These are phyloP conservation scores for Sorghum bicolor DNA, from an alignment of 176 grass and related monocot species.

Conservation along the genomic window Sorghum_bicolor_NCBIv3 NC_012879.2:58954501-58955000, in stretches of 20 bases:
- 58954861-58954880: slow-evolving; percentile 77
- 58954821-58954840: slow-evolving; percentile 76
- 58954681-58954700: neutral
- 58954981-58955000: slow-evolving; percentile 91
- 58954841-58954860: slow-evolving; percentile 76
- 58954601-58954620: neutral
- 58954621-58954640: neutral
- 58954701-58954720: neutral
- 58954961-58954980: slow-evolving; percentile 95
- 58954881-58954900: slow-evolving; percentile 89
- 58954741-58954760: neutral
- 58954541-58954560: neutral
- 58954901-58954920: slow-evolving; percentile 87
- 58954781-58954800: slow-evolving; percentile 41
- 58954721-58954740: slow-evolving; percentile 20
- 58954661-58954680: neutral
- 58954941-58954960: slow-evolving; percentile 96
- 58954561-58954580: neutral
- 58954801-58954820: slow-evolving; percentile 88
- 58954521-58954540: neutral
- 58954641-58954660: neutral
- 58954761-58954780: slow-evolving; percentile 15
- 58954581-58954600: slow-evolving; percentile 13
- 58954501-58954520: neutral
- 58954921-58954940: slow-evolving; percentile 88